These are phyloP conservation scores for Novakomyces olei DNA, from an alignment of 805 yeast genomes.

Conservation along the genomic window DNA sequence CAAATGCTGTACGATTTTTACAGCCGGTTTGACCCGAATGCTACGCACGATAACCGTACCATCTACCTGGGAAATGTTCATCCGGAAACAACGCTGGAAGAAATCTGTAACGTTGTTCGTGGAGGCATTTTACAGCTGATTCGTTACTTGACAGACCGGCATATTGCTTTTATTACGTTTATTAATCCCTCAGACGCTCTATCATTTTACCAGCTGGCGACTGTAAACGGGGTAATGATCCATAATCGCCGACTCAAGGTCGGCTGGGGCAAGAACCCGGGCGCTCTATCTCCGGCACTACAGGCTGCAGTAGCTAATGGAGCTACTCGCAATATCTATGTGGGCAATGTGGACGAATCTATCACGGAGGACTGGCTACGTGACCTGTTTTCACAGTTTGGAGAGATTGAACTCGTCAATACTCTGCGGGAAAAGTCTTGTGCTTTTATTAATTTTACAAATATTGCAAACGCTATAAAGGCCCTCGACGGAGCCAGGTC, in stretches of 20 bases:
- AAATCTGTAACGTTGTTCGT: constrained; percentile 84
- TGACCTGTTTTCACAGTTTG: constrained; percentile 55
- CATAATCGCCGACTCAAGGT: constrained; percentile 72
- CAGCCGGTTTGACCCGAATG: not conserved
- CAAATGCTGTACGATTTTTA: not conserved
- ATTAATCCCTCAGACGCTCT: constrained; percentile 96
- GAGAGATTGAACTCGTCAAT: constrained; percentile 89
- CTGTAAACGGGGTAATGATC: constrained; percentile 67
- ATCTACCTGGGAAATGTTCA: constrained; percentile 80
- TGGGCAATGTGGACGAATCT: constrained; percentile 40
- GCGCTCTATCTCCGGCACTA: constrained; percentile 69
- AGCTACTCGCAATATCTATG: constrained; percentile 78
- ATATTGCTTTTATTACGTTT: constrained; percentile 84
- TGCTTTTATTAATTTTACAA: constrained; percentile 78
- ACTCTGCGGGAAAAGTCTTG: constrained; percentile 64
- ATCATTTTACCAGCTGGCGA: constrained; percentile 86
- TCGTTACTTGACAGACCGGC: constrained; percentile 60
- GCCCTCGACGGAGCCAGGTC: constrained; percentile 82
- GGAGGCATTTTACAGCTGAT: constrained; percentile 82
- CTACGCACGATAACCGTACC: constrained; percentile 53
- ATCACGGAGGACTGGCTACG: constrained; percentile 36
- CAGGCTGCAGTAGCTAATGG: constrained; percentile 82
- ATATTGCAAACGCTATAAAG: constrained; percentile 72
- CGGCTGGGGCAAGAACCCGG: constrained; percentile 97
- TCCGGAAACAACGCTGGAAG: constrained; percentile 71